Base-by-base conservation (phyloP, 2,329 filamentous ascomycete species). In the Talaromyces albobiverticillius region DNA sequence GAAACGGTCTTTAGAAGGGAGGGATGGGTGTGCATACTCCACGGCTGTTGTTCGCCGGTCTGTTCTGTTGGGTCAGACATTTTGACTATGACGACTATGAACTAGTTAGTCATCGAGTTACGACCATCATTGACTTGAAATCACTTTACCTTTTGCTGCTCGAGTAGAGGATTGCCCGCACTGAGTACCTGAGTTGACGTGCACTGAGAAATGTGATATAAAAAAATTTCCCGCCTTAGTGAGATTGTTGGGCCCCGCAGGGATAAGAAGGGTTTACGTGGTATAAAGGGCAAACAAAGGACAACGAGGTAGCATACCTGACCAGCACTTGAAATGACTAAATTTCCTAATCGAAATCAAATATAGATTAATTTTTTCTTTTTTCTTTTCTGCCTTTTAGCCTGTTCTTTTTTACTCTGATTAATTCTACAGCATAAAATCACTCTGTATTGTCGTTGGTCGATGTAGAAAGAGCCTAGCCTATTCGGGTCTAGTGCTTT, bases 21-120 rank as follows among this genome's bases (percentile, higher is more conserved):
- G n/a, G n/a, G n/a, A n/a, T n/a, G n/a, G 41, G 40, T 22, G 46
- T 26, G 23, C 51, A 54, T 57, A 57, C 55, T 55, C 55, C 51
- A 54, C 31, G 46, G 51, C 32, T 46, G 55, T 49, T 54, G 32
- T 29, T 48, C 46, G 51, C 13, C 47, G 14, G 50, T 47, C 34
- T 46, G 46, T 23, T 57, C 51, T 6, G 29, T n/a, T 22, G 47
- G 26, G 43, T 57, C 55, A 36, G 55, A 18, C 55, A 57, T 57
- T 23, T 51, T 55, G 41, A 36, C 47, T 38, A 34, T 34, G 31
- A 34, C 11, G 9, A 49, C 22, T 42, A 43, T 43, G n/a, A n/a
- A n/a, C n/a, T n/a, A n/a, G n/a, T n/a, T n/a, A n/a, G n/a, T n/a
- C n/a, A n/a, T n/a, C n/a, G n/a, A n/a, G n/a, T n/a, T n/a, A n/a